Evolutionary conservation across 139 green algal species (phyloP).

Genomic region (Chlorella sp.): DNA sequence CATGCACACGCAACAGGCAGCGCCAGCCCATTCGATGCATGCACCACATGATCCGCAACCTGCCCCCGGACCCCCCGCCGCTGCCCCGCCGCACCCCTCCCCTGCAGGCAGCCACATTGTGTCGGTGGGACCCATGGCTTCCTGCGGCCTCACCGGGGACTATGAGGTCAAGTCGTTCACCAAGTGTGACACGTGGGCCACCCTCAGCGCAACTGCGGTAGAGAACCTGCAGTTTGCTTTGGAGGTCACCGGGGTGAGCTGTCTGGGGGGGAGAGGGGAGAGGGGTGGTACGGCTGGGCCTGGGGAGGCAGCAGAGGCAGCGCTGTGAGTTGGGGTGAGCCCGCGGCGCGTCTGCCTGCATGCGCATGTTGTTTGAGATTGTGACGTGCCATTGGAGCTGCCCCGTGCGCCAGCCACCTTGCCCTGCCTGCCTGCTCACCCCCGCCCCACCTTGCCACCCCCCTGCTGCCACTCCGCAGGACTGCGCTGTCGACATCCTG

Average conservation of each 20-base stretch:
- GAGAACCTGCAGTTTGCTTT: neutral
- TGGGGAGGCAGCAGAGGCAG: neutral
- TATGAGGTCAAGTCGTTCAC: neutral
- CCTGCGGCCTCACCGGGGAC: neutral
- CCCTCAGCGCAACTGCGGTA: neutral
- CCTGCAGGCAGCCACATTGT: neutral
- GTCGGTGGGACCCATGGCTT: neutral
- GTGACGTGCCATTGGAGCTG: neutral
- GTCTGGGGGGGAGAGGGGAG: no score
- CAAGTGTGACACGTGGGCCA: neutral
- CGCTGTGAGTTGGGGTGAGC: neutral
- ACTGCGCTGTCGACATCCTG: neutral
- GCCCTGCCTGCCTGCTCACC: neutral
- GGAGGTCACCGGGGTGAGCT: neutral
- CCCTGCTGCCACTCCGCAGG: neutral
- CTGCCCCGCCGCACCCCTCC: no score
- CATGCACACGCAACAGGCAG: no score
- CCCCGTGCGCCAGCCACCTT: neutral
- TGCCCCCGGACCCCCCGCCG: no score
- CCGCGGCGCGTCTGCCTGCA: neutral
- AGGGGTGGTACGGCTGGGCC: no score
- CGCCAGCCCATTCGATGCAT: no score
- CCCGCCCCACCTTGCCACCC: neutral
- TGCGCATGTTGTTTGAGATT: neutral
- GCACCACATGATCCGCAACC: no score